Evolutionary conservation across 768 basidiomycete species (phyloP), one percentile per base, ranked within the genome.

Genomic region (Mycena vitilis): DNA sequence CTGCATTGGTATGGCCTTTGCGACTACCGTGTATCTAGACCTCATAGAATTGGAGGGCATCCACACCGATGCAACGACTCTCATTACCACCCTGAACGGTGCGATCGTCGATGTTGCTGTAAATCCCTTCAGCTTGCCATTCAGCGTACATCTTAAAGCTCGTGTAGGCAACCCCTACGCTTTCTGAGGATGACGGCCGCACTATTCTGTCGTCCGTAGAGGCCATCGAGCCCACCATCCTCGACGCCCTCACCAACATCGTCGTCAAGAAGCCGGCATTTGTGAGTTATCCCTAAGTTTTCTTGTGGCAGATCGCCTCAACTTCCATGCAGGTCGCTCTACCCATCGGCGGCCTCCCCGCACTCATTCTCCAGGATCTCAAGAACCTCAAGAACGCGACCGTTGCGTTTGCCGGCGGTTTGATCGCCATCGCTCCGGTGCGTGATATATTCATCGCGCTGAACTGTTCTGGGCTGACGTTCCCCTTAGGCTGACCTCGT

Each of bases 301-400:
- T n/a, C 57, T n/a, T n/a, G n/a, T 34, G 18, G 25, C 18, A 18
- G 4, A 20, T 44, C 44, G 25, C 30, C 42, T 30, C 8, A 16
- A 16, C 37, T 54, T 42, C 20, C 47, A 15, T 52, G 5, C 23
- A 64, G 62, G 52, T 57, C 5, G 71, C 70, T 12, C 74, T 75
- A 38, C 74, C 74, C 36, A 71, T 75, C 30, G 73, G 68, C 37
- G 73, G 73, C 7, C n/a, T 74, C 38, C 61, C 75, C 12, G 74
- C 71, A 15, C 70, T 78, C 58, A 74, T 78, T 60, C 74, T 71
- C 36, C 67, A 73, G 54, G 76, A 80, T 60, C 68, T 80, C 25
- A 20, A 44, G 22, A 74, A 60, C 60, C 71, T 80, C 37, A 73
- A 75, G 62, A 52, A 75, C 0, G 73, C 73, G 18, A 78, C 78